Base-by-base conservation (phyloP, 1,139 yeast species). In the Blastobotrys aristatus region DNA sequence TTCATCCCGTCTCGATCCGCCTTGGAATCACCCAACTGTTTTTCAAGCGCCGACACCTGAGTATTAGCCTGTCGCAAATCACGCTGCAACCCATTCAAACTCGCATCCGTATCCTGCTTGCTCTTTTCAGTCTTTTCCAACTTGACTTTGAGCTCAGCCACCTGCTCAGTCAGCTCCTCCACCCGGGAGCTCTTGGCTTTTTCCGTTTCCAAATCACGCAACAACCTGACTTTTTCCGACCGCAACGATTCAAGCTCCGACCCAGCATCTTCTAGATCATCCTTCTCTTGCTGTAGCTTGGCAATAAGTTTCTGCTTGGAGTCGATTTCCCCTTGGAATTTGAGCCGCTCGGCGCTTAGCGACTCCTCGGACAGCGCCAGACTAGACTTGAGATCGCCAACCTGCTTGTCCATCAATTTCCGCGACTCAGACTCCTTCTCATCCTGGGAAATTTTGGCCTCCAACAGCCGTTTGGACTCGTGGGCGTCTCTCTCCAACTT, bases 1-100 rank as follows among this genome's bases (percentile, higher is more conserved):
- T 58, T 54, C 35, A 71, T 52, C 3, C 57, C 63, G 14, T 73
- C 78, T 37, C 70, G 68, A 40, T 79, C 80, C 4, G 59, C 48
- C 46, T 69, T 68, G 29, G 73, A 56, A 2, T 56, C 55, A 32
- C 60, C 61, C 4, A 60, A 51, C 46, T 62, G 56, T 34, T 54
- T 57, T n/a, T 57, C 53, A n/a, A 64, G 44, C 4, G 45, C 46
- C 3, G 47, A 37, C 2, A 54, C 50, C 43, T 55, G 52, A 10
- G 47, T 43, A 43, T 51, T 58, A 26, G 60, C 59, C 4, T 54
- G 55, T 18, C 50, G 46, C 18, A 64, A 52, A 39, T 54, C 50
- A 24, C 34, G 35, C 30, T 55, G 54, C n/a, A 61, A 47, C 16
- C 51, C 47, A 11, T 43, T 34, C 14, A 56, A 42, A 31, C 55